Evolutionary conservation across 2,329 filamentous ascomycete species (phyloP).

Genomic region (Claviceps pazoutovae): DNA sequence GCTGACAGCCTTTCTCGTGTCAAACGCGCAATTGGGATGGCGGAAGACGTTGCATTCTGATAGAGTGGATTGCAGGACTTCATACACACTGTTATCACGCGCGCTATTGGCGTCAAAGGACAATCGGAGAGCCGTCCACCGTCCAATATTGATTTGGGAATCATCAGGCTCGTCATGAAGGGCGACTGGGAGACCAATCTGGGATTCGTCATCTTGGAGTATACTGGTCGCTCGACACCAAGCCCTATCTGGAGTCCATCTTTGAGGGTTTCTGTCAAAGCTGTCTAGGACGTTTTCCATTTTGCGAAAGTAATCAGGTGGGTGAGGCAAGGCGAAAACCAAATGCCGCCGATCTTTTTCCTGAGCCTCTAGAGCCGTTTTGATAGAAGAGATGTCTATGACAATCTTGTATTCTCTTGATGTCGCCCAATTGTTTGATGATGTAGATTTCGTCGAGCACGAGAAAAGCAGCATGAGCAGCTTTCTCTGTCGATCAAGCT

Average conservation of each 20-base stretch:
- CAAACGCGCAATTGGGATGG: constrained; percentile 26
- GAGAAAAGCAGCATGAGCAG: constrained; percentile 19
- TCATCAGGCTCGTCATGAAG: constrained; percentile 23
- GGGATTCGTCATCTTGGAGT: constrained; percentile 18
- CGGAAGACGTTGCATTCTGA: constrained; percentile 59
- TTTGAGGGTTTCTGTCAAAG: constrained; percentile 16
- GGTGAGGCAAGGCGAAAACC: constrained; percentile 32
- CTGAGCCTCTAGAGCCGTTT: constrained; percentile 23
- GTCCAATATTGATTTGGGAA: constrained; percentile 35
- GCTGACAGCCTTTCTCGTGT: constrained; percentile 12
- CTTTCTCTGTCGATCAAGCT: constrained; percentile 17
- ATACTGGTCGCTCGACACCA: constrained; percentile 39
- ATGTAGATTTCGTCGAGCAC: constrained; percentile 5
- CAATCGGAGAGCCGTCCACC: constrained; percentile 43
- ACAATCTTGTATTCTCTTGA: constrained; percentile 24
- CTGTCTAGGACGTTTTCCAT: constrained; percentile 17
- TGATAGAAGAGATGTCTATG: constrained; percentile 33
- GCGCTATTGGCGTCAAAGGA: constrained; percentile 11
- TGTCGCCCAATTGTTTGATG: constrained; percentile 5
- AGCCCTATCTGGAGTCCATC: constrained; percentile 27
- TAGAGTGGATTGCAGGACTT: constrained; percentile 38
- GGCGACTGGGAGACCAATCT: constrained; percentile 22
- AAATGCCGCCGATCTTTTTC: constrained; percentile 23
- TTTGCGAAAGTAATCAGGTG: constrained; percentile 34
- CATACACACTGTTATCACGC: background rate